Base-by-base conservation (phyloP, 1,139 yeast species). In the Yarrowia galli region DNA sequence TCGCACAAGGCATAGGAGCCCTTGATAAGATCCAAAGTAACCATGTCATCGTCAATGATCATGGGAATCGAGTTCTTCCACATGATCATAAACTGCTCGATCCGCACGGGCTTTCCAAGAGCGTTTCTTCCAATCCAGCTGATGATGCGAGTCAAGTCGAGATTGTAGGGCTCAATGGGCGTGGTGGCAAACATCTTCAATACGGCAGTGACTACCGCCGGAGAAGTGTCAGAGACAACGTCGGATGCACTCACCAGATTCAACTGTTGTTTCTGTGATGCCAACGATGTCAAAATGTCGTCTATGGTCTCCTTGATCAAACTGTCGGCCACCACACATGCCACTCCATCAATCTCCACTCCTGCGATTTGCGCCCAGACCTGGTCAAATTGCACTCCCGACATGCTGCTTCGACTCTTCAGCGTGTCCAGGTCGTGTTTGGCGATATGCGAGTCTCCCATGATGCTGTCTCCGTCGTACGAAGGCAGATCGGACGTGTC, bases 311-410 rank as follows among this genome's bases (percentile, higher is more conserved):
- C 75, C 23, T 79, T 74, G 15, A 82, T 74, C 61, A 81, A 77
- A 6, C 76, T 78, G 16, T 75, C 75, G 16, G 81, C 76, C 3
- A 84, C 69, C 2, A 81, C 68, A 66, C 82, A 79, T 0, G 85
- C 82, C 12, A 68, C 70, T 1, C 80, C 83, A 49, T 79, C 75
- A 2, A 87, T 73, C 60, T 83, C 85, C 56, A 87, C 82, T 0
- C 96, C 96, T n/a, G 87, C 85, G 3, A 81, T 68, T 1, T 76
- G 76, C 67, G 80, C 77, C 92, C 95, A 90, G 38, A 78, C 75
- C 1, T 69, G 67, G 22, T 77, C 78, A 73, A 90, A 89, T 75
- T 89, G 89, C 1, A 68, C 71, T 1, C 74, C 77, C 0, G 96
- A 89, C 32, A 89, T 83, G 0, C 91, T 36, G 28, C 56, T 61